Evolutionary conservation across 257 asterid species (phyloP).

Genomic region (Ocimum tenuiflorum): DNA sequence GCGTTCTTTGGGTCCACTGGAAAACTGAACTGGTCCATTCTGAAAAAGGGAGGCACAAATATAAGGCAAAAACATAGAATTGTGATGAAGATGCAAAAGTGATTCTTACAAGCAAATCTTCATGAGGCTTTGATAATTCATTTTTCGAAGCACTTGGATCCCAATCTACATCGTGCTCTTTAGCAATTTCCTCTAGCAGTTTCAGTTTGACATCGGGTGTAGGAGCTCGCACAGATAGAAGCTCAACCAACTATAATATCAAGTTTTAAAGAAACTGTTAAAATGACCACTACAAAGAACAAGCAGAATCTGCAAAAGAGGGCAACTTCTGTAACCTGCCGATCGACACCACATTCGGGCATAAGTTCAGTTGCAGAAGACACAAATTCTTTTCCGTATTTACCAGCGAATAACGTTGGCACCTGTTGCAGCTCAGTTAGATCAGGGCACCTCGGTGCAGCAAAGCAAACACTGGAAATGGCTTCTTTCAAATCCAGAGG

Average conservation of each 20-base stretch:
- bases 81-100: neutral
- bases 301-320: too few species aligned
- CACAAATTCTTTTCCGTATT: constrained; percentile 87
- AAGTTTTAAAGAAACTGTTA: constrained; percentile 3
- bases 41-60: constrained; percentile 25
- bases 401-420: constrained; percentile 62
- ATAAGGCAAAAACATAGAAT: constrained; percentile 5
- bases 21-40: constrained; percentile 65
- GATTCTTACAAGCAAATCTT: constrained; percentile 65
- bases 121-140: constrained; percentile 69
- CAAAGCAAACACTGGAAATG: constrained; percentile 86
- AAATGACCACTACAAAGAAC: too few species aligned
- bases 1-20: constrained; percentile 43
- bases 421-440: constrained; percentile 71
- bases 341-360: constrained; percentile 96
- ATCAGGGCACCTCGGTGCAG: constrained; percentile 97
- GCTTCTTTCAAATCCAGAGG: constrained; percentile 95
- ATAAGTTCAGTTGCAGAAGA: constrained; percentile 77
- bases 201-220: constrained; percentile 73
- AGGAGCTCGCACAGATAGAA: constrained; percentile 79
- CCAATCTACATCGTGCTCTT: constrained; percentile 88
- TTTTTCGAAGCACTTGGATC: constrained; percentile 70
- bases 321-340: constrained; percentile 53
- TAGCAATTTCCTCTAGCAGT: constrained; percentile 80
- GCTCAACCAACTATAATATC: constrained; percentile 60